These are phyloP conservation scores for Huntiella savannae DNA, from an alignment of 2,329 filamentous ascomycete genomes.

Conservation along the genomic window DNA sequence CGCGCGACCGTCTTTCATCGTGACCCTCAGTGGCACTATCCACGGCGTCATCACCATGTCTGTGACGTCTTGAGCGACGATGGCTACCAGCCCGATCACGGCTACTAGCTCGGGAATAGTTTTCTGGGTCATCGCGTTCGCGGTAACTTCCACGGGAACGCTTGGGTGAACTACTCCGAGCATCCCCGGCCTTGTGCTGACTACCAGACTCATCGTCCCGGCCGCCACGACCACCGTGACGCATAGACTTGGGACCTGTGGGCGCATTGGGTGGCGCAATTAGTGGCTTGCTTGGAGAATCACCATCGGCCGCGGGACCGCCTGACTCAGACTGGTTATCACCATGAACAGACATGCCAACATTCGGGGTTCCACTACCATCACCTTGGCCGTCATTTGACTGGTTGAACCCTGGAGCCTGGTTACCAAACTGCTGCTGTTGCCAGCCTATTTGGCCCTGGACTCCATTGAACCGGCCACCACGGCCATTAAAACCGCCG, in stretches of 20 bases:
- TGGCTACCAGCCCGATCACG: slow-evolving; percentile 11
- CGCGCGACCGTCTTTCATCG: slow-evolving; percentile 4
- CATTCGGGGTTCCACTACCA: neutral
- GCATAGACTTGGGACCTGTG: slow-evolving; percentile 86
- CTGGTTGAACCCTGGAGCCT: slow-evolving; percentile 17
- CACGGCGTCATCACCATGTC: slow-evolving; percentile 17
- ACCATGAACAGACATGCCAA: slow-evolving; percentile 2
- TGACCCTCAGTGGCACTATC: slow-evolving; percentile 15
- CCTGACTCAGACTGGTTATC: slow-evolving; percentile 12
- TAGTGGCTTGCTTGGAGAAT: neutral
- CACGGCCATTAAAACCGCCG: slow-evolving; percentile 9
- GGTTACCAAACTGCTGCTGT: slow-evolving; percentile 14
- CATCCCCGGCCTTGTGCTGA: slow-evolving; percentile 13
- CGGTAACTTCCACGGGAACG: slow-evolving; percentile 16
- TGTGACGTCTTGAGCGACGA: slow-evolving; percentile 13
- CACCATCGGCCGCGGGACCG: slow-evolving; percentile 3
- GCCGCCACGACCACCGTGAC: slow-evolving; percentile 47
- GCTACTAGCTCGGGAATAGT: slow-evolving; percentile 11
- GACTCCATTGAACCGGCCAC: slow-evolving; percentile 14
- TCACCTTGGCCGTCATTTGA: slow-evolving; percentile 10
- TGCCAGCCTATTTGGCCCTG: slow-evolving; percentile 15
- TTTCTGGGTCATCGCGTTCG: slow-evolving; percentile 1
- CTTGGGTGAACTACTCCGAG: slow-evolving; percentile 30
- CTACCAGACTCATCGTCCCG: slow-evolving; percentile 22
- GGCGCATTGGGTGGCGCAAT: slow-evolving; percentile 41